These are phyloP conservation scores for Yarrowia porcina DNA, from an alignment of 805 yeast species.

Conservation along the genomic window DNA sequence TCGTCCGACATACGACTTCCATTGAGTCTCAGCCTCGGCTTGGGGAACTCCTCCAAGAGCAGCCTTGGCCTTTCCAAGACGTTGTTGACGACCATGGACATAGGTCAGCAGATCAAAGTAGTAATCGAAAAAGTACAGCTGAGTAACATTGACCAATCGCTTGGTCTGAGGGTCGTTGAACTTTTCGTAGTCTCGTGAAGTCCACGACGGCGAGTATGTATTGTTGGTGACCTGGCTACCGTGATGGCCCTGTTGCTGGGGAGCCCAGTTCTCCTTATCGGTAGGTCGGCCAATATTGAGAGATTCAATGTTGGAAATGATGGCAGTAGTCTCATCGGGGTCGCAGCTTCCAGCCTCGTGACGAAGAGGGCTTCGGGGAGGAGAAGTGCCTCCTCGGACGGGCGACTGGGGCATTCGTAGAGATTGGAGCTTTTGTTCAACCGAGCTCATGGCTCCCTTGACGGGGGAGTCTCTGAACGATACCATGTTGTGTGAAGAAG, in stretches of 20 bases:
- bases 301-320: slow-evolving; percentile 29
- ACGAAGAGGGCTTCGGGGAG: slow-evolving; percentile 24
- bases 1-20: slow-evolving; percentile 77
- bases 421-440: slow-evolving; percentile 22
- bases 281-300: slow-evolving; percentile 26
- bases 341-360: slow-evolving; percentile 15
- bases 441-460: slow-evolving; percentile 22
- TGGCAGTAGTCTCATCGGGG: slow-evolving; percentile 30
- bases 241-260: slow-evolving; percentile 25
- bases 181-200: slow-evolving; percentile 33
- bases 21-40: slow-evolving; percentile 51
- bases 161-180: slow-evolving; percentile 74
- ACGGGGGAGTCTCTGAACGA: slow-evolving; percentile 21
- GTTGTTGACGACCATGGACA: slow-evolving; percentile 78
- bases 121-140: slow-evolving; percentile 88
- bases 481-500: background rate
- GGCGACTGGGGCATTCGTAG: slow-evolving; percentile 25
- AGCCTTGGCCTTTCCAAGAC: slow-evolving; percentile 66
- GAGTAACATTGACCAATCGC: slow-evolving; percentile 85
- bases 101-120: slow-evolving; percentile 96
- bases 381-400: background rate
- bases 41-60: slow-evolving; percentile 41
- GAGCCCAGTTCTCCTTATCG: slow-evolving; percentile 19
- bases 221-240: slow-evolving; percentile 20
- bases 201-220: slow-evolving; percentile 23